Conservation (phyloP, 345 rosid species). For the Lepidium africanum region DNA sequence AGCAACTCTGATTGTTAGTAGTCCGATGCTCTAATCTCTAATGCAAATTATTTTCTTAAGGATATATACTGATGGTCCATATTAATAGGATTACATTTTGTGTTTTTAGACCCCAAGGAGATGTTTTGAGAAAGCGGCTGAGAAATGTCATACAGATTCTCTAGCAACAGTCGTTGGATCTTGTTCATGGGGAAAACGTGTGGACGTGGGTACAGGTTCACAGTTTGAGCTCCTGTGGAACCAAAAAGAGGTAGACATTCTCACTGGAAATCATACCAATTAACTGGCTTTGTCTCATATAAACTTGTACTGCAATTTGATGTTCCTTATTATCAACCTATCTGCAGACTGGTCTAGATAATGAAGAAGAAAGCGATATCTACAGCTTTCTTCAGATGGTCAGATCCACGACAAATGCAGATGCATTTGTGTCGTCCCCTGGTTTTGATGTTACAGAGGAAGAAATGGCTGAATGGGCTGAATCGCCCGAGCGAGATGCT, state of each 20-base stretch:
- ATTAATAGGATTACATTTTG: neutral
- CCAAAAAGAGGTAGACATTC: conserved; percentile 38
- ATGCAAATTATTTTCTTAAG: neutral
- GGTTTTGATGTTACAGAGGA: conserved; percentile 61
- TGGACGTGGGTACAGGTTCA: conserved; percentile 93
- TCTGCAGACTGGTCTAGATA: conserved; percentile 45
- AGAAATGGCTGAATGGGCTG: conserved; percentile 51
- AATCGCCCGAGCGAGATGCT: conserved; percentile 61
- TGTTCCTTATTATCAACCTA: conserved; percentile 12
- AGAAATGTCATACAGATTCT: conserved; percentile 66
- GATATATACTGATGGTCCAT: neutral
- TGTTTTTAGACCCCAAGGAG: conserved; percentile 59
- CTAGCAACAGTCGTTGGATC: conserved; percentile 82
- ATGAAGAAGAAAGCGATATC: conserved; percentile 43
- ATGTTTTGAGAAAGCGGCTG: conserved; percentile 93
- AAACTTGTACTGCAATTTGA: conserved; percentile 1
- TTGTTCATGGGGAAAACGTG: conserved; percentile 90
- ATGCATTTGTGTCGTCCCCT: conserved; percentile 49
- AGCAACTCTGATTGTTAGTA: conserved; percentile 81
- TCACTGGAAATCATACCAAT: neutral
- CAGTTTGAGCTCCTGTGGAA: conserved; percentile 76
- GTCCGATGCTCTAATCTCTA: neutral
- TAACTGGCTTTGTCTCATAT: neutral
- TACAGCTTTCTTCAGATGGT: conserved; percentile 75
- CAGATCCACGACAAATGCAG: conserved; percentile 32